Conservation (phyloP, 495 filamentous ascomycete genomes). For the Chaetomidium leptoderma region DNA sequence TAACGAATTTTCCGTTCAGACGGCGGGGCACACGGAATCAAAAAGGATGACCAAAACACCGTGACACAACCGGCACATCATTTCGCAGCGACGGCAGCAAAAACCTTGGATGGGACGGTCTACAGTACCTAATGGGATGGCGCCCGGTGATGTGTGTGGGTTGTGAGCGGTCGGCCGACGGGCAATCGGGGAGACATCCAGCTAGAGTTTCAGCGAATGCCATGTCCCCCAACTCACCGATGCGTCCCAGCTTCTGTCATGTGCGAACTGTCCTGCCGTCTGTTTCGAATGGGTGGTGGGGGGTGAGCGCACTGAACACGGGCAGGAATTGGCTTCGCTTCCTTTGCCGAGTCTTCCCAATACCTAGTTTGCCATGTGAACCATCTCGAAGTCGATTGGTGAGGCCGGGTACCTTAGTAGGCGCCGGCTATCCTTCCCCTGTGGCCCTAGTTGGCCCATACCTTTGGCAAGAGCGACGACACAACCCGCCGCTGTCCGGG, state of each 20-base stretch:
- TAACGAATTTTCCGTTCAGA: slow-evolving; percentile 39
- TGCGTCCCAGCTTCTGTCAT: not conserved
- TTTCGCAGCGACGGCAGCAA: slow-evolving; percentile 16
- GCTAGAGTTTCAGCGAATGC: slow-evolving; percentile 17
- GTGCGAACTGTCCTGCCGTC: not conserved
- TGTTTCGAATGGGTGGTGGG: too few species aligned
- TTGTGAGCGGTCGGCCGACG: slow-evolving; percentile 8
- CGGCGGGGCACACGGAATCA: slow-evolving; percentile 35
- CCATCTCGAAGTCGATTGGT: too few species aligned
- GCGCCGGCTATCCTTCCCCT: too few species aligned
- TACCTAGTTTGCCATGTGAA: too few species aligned
- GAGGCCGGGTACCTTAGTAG: too few species aligned
- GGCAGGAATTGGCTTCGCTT: too few species aligned
- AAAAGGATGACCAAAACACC: slow-evolving; percentile 35
- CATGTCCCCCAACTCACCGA: not conserved
- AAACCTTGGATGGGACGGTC: slow-evolving; percentile 10
- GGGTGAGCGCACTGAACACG: too few species aligned
- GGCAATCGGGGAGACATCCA: slow-evolving; percentile 13
- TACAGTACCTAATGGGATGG: slow-evolving; percentile 7
- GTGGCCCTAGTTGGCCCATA: too few species aligned
- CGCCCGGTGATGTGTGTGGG: slow-evolving; percentile 9
- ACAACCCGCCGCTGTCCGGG: too few species aligned
- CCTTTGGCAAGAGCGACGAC: too few species aligned
- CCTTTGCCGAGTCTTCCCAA: too few species aligned
- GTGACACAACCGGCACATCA: slow-evolving; percentile 25